Conservation (phyloP, 2,329 filamentous ascomycete genomes). For the Bretziella fagacearum region DNA sequence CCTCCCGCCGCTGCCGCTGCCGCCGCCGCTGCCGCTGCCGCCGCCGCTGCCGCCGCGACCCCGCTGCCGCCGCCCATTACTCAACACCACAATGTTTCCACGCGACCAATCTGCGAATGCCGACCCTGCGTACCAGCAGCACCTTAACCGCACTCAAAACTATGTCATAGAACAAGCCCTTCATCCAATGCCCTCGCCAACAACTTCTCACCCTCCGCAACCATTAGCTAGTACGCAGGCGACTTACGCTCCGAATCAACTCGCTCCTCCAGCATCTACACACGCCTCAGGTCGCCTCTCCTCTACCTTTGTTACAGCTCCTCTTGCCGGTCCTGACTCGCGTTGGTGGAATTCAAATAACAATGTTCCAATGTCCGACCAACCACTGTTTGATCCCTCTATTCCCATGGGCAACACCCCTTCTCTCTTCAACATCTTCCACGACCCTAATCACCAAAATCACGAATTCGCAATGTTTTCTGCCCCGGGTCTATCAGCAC, state of each 20-base stretch:
- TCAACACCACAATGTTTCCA: not conserved
- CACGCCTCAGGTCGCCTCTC: not conserved
- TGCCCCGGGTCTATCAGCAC: not conserved
- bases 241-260: not conserved
- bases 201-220: not conserved
- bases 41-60: not conserved
- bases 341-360: constrained; percentile 10
- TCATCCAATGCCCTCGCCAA: constrained; percentile 3
- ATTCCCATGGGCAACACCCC: constrained; percentile 3
- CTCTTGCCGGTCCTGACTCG: constrained; percentile 3
- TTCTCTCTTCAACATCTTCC: constrained; percentile 9
- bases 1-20: no score
- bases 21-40: no score
- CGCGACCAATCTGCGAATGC: constrained; percentile 2
- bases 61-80: not conserved
- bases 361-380: constrained; percentile 5
- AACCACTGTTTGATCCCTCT: constrained; percentile 1
- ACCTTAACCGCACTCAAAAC: not conserved
- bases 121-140: not conserved
- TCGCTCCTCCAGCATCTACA: not conserved
- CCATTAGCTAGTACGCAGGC: not conserved
- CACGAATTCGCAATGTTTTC: not conserved
- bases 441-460: not conserved
- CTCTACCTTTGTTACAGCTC: constrained; percentile 9
- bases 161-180: not conserved